phyloP scores from a whole-genome alignment of 176 grass and related monocot genomes.

The Metroxylon sagu region DNA sequence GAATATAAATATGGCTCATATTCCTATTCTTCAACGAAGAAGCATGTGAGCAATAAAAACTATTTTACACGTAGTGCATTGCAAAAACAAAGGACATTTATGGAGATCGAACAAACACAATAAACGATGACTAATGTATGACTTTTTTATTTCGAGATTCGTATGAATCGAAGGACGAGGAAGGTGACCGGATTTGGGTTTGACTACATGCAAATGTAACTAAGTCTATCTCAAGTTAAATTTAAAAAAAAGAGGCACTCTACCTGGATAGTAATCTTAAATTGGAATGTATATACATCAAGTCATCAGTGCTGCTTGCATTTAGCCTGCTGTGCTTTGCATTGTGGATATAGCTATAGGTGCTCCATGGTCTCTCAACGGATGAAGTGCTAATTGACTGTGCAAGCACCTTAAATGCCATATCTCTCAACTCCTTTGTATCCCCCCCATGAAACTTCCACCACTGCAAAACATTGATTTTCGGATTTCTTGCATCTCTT shows the following conservation, averaged over 20 bases:
- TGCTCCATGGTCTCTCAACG: slow-evolving; percentile 24
- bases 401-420: slow-evolving; percentile 21
- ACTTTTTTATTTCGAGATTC: too few relatives aligned
- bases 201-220: too few relatives aligned
- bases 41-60: too few relatives aligned
- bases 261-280: slow-evolving; percentile 25
- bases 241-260: not conserved
- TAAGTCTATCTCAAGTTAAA: too few relatives aligned
- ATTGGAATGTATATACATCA: slow-evolving; percentile 20
- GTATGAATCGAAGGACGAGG: too few relatives aligned
- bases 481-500: slow-evolving; percentile 26
- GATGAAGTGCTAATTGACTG: slow-evolving; percentile 20
- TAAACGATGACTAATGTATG: too few relatives aligned
- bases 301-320: slow-evolving; percentile 3
- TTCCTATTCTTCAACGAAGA: too few relatives aligned
- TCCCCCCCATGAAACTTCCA: slow-evolving; percentile 29
- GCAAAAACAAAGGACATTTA: too few relatives aligned
- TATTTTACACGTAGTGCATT: too few relatives aligned
- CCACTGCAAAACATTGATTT: slow-evolving; percentile 26
- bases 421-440: slow-evolving; percentile 29
- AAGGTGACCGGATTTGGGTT: too few relatives aligned
- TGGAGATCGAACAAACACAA: too few relatives aligned
- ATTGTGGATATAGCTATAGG: slow-evolving; percentile 18
- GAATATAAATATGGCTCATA: too few relatives aligned
- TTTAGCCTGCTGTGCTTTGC: slow-evolving; percentile 10